phyloP scores from a whole-genome alignment of 176 grass and related monocot genomes.

The Elymus sibiricus region DNA sequence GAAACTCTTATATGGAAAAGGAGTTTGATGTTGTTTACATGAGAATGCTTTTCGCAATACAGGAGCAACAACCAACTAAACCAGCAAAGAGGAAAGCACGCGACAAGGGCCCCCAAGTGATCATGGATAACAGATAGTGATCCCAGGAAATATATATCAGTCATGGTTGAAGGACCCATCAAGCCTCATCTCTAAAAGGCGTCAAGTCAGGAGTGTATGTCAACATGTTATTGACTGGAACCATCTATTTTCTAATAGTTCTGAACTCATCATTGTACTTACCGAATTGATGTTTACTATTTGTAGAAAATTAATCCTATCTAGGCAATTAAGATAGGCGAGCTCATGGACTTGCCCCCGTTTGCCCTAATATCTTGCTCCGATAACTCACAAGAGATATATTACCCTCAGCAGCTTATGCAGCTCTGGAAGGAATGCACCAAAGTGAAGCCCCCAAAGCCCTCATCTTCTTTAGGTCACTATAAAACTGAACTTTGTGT shows the following conservation, averaged over 20 bases:
- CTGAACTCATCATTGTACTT: background rate
- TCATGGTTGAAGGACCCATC: slow-evolving; percentile 79
- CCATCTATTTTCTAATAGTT: background rate
- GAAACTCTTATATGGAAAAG: background rate
- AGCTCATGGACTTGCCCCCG: slow-evolving; percentile 65
- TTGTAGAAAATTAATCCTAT: slow-evolving; percentile 45
- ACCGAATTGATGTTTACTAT: slow-evolving; percentile 20
- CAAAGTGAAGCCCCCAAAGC: no score
- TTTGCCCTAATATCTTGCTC: slow-evolving; percentile 48
- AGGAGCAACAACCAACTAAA: slow-evolving; percentile 33
- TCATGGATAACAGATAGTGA: slow-evolving; percentile 68
- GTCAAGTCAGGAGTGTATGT: slow-evolving; percentile 63
- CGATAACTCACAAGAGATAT: slow-evolving; percentile 43
- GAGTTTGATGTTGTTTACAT: slow-evolving; percentile 24
- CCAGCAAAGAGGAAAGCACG: slow-evolving; percentile 47
- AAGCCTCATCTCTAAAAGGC: slow-evolving; percentile 59
- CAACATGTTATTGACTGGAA: slow-evolving; percentile 33
- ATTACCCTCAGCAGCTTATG: slow-evolving; percentile 66
- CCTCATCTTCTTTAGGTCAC: no score
- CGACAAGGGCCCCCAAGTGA: slow-evolving; percentile 16
- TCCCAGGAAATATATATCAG: slow-evolving; percentile 70
- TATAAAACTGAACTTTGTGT: no score
- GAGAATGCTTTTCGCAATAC: slow-evolving; percentile 13
- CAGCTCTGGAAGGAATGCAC: slow-evolving; percentile 59
- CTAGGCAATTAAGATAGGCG: slow-evolving; percentile 36